These are phyloP conservation scores for Geosmithia putterillii DNA, from an alignment of 2,329 filamentous ascomycete species.

Conservation along the genomic window DNA sequence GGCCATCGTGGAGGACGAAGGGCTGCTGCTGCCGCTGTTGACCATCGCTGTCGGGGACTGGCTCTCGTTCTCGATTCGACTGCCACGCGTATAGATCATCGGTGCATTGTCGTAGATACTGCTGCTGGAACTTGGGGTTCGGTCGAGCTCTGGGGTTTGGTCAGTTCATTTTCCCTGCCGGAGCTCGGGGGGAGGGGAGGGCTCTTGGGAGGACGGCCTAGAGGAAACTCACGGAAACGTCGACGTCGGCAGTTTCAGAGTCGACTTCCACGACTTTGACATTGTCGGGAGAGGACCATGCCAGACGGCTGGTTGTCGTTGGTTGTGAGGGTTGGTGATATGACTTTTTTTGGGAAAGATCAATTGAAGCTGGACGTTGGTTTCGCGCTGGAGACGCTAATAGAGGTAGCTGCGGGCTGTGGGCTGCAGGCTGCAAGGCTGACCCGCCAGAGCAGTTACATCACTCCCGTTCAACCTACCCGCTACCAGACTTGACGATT, in stretches of 20 bases:
- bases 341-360: background rate
- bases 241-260: slow-evolving; percentile 63
- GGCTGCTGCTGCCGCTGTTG: no score
- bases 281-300: slow-evolving; percentile 18
- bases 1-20: slow-evolving; percentile 88
- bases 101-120: slow-evolving; percentile 64
- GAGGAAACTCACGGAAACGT: slow-evolving; percentile 51
- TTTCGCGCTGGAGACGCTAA: background rate
- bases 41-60: no score
- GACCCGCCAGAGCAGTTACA: background rate
- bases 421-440: background rate
- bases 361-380: background rate
- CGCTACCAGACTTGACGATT: background rate
- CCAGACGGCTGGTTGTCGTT: slow-evolving; percentile 4
- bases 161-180: slow-evolving; percentile 1
- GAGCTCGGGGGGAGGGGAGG: background rate
- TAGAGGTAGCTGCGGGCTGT: background rate
- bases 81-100: slow-evolving; percentile 91
- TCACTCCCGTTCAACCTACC: background rate
- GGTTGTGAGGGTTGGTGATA: background rate
- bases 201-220: background rate
- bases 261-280: slow-evolving; percentile 58
- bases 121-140: slow-evolving; percentile 31
- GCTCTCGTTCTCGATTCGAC: slow-evolving; percentile 33
- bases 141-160: slow-evolving; percentile 34